These are phyloP conservation scores for Daldinia sp. DNA, from an alignment of 2,329 filamentous ascomycete genomes.

Conservation along the genomic window DNA sequence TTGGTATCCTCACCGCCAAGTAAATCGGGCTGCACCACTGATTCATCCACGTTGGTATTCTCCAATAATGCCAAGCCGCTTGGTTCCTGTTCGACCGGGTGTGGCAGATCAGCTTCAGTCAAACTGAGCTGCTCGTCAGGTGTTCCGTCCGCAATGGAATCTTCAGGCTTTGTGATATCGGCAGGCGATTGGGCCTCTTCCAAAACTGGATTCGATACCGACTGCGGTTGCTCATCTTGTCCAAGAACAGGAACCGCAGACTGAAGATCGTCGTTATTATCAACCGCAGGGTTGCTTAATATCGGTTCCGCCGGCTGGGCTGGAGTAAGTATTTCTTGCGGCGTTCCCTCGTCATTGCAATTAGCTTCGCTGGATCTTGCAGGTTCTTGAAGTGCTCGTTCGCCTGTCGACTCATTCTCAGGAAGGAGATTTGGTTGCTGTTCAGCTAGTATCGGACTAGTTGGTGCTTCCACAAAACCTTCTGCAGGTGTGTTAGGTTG, in stretches of 20 bases:
- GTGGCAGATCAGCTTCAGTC: conserved; percentile 22
- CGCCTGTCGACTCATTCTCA: conserved; percentile 10
- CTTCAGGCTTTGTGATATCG: conserved; percentile 20
- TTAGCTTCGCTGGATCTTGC: conserved; percentile 17
- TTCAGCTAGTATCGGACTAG: conserved; percentile 18
- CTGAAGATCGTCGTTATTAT: conserved; percentile 8
- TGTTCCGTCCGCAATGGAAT: conserved; percentile 23
- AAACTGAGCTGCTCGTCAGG: conserved; percentile 26
- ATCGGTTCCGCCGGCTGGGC: conserved; percentile 8
- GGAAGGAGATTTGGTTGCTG: background rate
- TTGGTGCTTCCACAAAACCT: conserved; percentile 14
- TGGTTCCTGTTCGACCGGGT: conserved; percentile 27
- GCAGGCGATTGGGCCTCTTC: conserved; percentile 26
- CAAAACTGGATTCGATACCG: conserved; percentile 9
- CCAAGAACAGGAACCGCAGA: conserved; percentile 12
- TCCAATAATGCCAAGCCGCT: conserved; percentile 35
- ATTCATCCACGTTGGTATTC: conserved; percentile 41
- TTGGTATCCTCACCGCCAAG: conserved; percentile 45
- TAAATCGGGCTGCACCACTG: conserved; percentile 39
- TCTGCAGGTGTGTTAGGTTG: conserved; percentile 5
- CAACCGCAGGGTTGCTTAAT: conserved; percentile 6
- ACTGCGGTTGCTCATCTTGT: conserved; percentile 17
- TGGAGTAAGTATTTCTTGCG: conserved; percentile 16
- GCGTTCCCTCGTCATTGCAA: background rate
- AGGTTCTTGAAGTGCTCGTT: conserved; percentile 21